These are phyloP conservation scores for Yamadazyma diospyri DNA, from an alignment of 1,139 yeast species.

Conservation along the genomic window DNA sequence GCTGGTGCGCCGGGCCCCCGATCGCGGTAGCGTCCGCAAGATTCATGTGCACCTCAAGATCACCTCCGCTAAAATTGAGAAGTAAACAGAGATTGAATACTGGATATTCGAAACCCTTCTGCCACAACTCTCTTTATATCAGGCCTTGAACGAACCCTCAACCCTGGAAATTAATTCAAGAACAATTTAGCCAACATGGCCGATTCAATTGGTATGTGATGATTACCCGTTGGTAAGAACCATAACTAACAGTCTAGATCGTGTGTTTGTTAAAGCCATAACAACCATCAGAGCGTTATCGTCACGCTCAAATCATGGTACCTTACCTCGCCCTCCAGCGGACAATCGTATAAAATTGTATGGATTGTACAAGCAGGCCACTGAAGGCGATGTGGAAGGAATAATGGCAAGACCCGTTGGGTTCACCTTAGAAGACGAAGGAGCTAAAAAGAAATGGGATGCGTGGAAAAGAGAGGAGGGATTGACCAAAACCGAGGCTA, in stretches of 20 bases:
- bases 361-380: constrained; percentile 84
- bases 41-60: constrained; percentile 1
- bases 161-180: neutral
- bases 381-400: constrained; percentile 77
- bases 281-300: constrained; percentile 74
- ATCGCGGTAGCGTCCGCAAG: constrained; percentile 1
- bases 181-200: no score
- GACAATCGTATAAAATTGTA: constrained; percentile 66
- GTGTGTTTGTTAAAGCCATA: constrained; percentile 78
- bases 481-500: constrained; percentile 67
- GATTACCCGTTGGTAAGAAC: no score
- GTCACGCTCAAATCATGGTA: constrained; percentile 62
- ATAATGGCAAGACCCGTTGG: constrained; percentile 67
- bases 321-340: constrained; percentile 78
- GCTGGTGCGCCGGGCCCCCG: no score
- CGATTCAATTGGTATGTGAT: constrained; percentile 10
- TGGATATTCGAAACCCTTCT: neutral
- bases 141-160: neutral
- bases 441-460: constrained; percentile 75
- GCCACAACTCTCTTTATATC: neutral
- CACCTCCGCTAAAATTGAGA: constrained; percentile 2
- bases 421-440: constrained; percentile 56
- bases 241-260: no score
- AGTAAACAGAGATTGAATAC: constrained; percentile 1
- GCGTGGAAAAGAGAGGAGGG: constrained; percentile 84